Evolutionary conservation across 2,329 filamentous ascomycete species (phyloP), one percentile per base, ranked within the genome.

Genomic region (Juglanconis sp.): DNA sequence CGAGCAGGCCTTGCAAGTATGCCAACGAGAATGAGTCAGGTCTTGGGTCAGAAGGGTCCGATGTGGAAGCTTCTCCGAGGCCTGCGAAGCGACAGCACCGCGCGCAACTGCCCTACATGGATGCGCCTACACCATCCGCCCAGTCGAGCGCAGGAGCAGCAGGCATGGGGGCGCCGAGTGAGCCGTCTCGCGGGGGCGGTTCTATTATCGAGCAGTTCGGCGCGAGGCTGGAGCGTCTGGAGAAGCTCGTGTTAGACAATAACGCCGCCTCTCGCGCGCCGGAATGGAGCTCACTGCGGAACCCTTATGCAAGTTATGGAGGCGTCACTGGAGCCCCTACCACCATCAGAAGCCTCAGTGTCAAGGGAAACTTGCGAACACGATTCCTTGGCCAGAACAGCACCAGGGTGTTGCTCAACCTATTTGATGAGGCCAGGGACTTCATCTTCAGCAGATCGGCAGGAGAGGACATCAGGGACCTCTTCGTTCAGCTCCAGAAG

Each of bases 381-480:
- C 75, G 81, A 13, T 81, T 79, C 59, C 81, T 83, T 63, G 82
- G 82, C 0, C 81, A 83, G 64, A 81, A 77, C 62, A 81, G 78
- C 66, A 77, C 80, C 24, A 77, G 81, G 34, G 81, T 84, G 36
- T 68, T 85, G 57, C 66, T 84, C 13, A 84, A 84, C 64, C 68
- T 85, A 68, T 84, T 84, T 63, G 78, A 80, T 59, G 80, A 84
- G 60, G 81, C 81, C 48, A 82, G 79, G 61, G 75, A 78, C 7
- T 82, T 82, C 64, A 74, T 83, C 69, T 72, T 74, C 30, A 76
- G 75, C 61, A 73, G 72, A 24, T 72, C 71, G 35, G 75, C 74
- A 55, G 72, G 74, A n/a, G 70, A 72, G 53, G 72, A 75, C 34
- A 72, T 79, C 34, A 67, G 72, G 34, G 77, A 81, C 24, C 65